Percentiles rank a stretch among this genome's conserved stretches.
Conservation (phyloP, 1,284 basidiomycete genomes). For the Pyrrhoderma noxium region DNA sequence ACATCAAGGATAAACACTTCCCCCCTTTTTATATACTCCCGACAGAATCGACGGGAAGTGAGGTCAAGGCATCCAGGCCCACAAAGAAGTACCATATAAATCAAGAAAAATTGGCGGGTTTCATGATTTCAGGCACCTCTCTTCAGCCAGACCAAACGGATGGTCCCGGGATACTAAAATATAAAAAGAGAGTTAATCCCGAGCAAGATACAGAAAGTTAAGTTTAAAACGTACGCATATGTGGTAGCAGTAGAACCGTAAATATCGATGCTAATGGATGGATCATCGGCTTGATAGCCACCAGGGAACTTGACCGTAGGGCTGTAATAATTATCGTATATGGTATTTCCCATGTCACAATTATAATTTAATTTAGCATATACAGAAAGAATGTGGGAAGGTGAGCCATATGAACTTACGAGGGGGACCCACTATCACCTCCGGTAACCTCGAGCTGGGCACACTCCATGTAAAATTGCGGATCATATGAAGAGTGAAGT, state of each 20-base stretch:
- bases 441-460: constrained; percentile 33
- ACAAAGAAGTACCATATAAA: too few species aligned
- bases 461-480: constrained; percentile 35
- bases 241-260: constrained; percentile 15
- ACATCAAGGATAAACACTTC: too few species aligned
- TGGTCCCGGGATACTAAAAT: constrained; percentile 8
- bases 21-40: too few species aligned
- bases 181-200: not conserved
- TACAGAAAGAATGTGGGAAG: too few species aligned
- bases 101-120: too few species aligned
- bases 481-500: constrained; percentile 32
- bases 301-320: constrained; percentile 18
- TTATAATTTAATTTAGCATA: too few species aligned
- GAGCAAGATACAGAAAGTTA: not conserved
- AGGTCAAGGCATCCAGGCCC: too few species aligned
- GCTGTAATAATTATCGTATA: too few species aligned
- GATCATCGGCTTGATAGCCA: constrained; percentile 12
- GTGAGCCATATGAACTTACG: too few species aligned
- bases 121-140: too few species aligned
- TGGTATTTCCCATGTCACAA: too few species aligned
- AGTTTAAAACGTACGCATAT: constrained; percentile 9
- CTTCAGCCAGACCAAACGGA: constrained; percentile 16
- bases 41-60: too few species aligned
- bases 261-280: constrained; percentile 13
- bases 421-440: constrained; percentile 28